Percentiles rank a stretch among this genome's conserved stretches.
phyloP scores from a whole-genome alignment of 2,329 filamentous ascomycete genomes.

The Trichothecium sympodiale region DNA sequence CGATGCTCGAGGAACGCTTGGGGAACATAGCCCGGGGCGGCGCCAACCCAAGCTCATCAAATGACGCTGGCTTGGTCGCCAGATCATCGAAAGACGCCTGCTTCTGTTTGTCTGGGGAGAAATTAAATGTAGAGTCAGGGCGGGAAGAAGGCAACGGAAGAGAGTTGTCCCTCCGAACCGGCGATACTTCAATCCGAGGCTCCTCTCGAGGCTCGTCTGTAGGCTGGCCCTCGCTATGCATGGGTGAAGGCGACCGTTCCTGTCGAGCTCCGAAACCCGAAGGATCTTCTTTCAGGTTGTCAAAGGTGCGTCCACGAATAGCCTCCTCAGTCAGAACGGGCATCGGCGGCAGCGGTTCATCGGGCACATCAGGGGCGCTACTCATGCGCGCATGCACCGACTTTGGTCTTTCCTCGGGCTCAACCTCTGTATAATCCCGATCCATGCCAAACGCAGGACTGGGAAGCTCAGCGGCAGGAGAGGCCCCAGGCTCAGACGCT shows the following conservation, averaged over 20 bases:
- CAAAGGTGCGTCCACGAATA: conserved; percentile 27
- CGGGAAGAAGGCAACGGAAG: conserved; percentile 23
- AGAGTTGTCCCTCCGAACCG: conserved; percentile 20
- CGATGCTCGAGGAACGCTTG: conserved; percentile 46
- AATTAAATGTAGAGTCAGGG: conserved; percentile 15
- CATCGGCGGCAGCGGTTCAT: conserved; percentile 34
- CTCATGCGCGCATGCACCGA: conserved; percentile 71
- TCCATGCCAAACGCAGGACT: conserved; percentile 30
- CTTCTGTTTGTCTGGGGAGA: conserved; percentile 28
- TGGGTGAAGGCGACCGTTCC: conserved; percentile 46
- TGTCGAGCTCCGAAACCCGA: conserved; percentile 41
- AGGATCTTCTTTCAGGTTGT: conserved; percentile 25
- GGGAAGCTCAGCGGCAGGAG: conserved; percentile 12
- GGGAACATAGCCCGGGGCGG: conserved; percentile 39
- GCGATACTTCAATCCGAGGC: conserved; percentile 15
- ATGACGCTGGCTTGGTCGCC: conserved; percentile 27
- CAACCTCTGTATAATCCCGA: conserved; percentile 46
- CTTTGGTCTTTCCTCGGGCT: conserved; percentile 44
- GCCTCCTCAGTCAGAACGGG: conserved; percentile 28
- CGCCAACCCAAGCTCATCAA: conserved; percentile 38
- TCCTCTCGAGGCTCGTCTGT: conserved; percentile 16
- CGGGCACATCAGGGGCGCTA: conserved; percentile 41
- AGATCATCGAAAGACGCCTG: too few species aligned
- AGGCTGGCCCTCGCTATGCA: conserved; percentile 29
- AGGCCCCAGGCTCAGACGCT: conserved; percentile 29